Percentiles rank a stretch among this genome's conserved stretches.
These are phyloP conservation scores for Candolleomyces efflorescens DNA, from an alignment of 768 basidiomycete genomes.

Conservation along the genomic window DNA sequence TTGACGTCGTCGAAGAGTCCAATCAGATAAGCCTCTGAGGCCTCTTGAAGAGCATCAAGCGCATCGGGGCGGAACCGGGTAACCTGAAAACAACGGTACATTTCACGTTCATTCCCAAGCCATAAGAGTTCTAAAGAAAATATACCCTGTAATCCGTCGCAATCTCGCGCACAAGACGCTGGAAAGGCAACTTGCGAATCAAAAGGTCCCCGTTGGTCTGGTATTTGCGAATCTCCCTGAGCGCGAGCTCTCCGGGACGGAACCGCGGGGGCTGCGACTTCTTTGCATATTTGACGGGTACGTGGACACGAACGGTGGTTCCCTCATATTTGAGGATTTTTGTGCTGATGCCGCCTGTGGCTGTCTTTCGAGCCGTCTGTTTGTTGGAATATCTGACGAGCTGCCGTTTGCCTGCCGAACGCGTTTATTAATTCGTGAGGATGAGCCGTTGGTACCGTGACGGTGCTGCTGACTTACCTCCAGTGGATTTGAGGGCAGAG, in stretches of 20 bases:
- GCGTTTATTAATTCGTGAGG: no score
- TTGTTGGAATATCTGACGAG: no score
- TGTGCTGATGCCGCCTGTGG: background rate
- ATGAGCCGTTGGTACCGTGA: no score
- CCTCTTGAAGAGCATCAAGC: conserved; percentile 78
- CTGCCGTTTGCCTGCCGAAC: background rate
- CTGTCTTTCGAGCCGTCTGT: background rate
- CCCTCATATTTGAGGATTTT: background rate
- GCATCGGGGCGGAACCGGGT: conserved; percentile 70
- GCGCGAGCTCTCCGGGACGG: conserved; percentile 14
- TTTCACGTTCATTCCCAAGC: no score
- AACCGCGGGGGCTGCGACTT: background rate
- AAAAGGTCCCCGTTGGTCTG: conserved; percentile 18
- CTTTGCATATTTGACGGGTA: background rate
- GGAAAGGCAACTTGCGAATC: conserved; percentile 20
- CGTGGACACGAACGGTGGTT: no score
- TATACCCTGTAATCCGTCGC: conserved; percentile 16
- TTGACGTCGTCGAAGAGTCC: conserved; percentile 74
- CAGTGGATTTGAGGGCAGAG: background rate
- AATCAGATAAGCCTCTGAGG: conserved; percentile 75
- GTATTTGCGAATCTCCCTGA: conserved; percentile 19
- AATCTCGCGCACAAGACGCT: conserved; percentile 21
- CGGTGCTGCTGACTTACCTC: background rate
- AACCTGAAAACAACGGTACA: no score
- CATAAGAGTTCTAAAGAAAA: no score